Evolutionary conservation across 495 filamentous ascomycete genomes (phyloP).

Genomic region (Terfezia claveryi): DNA sequence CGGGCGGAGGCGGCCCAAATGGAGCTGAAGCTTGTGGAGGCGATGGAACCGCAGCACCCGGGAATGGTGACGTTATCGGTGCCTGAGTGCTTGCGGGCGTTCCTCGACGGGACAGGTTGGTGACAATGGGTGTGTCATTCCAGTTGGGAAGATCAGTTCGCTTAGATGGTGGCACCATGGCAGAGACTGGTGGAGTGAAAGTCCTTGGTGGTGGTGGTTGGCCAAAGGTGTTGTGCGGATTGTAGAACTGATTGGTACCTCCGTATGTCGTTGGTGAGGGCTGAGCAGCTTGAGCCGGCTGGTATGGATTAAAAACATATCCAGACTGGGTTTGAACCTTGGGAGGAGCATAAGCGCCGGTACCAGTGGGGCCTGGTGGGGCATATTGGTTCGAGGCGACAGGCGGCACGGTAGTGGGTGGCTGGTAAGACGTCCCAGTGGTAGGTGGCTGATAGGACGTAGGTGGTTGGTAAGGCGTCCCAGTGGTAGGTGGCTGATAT

Average conservation of each 20-base stretch:
- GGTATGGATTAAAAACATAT: conserved; percentile 25
- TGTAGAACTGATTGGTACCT: conserved; percentile 16
- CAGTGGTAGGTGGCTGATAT: conserved; percentile 20
- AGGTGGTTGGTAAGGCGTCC: conserved; percentile 20
- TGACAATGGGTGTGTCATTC: conserved; percentile 87
- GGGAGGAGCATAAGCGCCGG: conserved; percentile 16
- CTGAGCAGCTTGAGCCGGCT: conserved; percentile 24
- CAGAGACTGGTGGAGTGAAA: conserved; percentile 36
- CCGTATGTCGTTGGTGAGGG: conserved; percentile 23
- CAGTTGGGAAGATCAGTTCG: conserved; percentile 52
- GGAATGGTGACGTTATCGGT: conserved; percentile 33
- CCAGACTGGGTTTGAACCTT: conserved; percentile 1
- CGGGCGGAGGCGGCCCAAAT: conserved; percentile 21
- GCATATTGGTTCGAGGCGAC: conserved; percentile 13
- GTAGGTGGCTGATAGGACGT: conserved; percentile 19
- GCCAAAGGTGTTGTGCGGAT: conserved; percentile 18
- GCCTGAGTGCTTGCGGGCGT: conserved; percentile 33
- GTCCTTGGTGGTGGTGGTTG: conserved; percentile 38
- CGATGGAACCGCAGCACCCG: conserved; percentile 21
- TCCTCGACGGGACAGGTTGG: conserved; percentile 38
- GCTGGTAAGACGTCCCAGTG: conserved; percentile 13
- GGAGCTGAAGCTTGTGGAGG: conserved; percentile 21
- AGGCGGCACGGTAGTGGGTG: conserved; percentile 9
- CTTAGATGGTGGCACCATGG: conserved; percentile 42
- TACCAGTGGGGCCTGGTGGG: conserved; percentile 12